These are phyloP conservation scores for Botryotinia globosa DNA, from an alignment of 2,329 filamentous ascomycete genomes.

Conservation along the genomic window DNA sequence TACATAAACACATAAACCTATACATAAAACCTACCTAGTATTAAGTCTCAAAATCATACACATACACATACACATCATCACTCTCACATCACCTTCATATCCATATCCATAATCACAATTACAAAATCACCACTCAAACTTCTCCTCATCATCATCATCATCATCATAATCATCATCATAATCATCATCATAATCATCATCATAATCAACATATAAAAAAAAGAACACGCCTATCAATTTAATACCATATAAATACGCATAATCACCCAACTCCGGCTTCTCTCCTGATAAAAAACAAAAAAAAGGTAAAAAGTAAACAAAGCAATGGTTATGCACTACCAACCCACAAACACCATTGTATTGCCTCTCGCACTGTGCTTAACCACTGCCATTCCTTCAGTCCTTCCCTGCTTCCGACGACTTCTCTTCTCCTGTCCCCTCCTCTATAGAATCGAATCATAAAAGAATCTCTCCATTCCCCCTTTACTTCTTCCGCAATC, in stretches of 20 bases:
- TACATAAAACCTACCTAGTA: too few species aligned
- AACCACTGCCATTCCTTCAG: background rate
- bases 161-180: too few species aligned
- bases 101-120: background rate
- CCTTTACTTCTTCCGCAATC: constrained; percentile 11
- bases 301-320: constrained; percentile 23
- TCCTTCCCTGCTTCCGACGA: background rate
- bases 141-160: background rate
- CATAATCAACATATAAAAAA: background rate
- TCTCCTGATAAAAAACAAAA: constrained; percentile 25
- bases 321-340: constrained; percentile 19
- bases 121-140: background rate
- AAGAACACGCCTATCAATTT: constrained; percentile 22
- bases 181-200: background rate
- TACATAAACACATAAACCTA: too few species aligned
- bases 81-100: too few species aligned
- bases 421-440: background rate
- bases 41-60: too few species aligned
- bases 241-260: constrained; percentile 23
- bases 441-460: constrained; percentile 6
- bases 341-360: constrained; percentile 21
- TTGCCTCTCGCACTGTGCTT: background rate
- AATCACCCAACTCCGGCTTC: constrained; percentile 36
- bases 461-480: constrained; percentile 19
- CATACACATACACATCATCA: too few species aligned